These are phyloP conservation scores for Trifolium pratense DNA, from an alignment of 306 rosid species.

Conservation along the genomic window DNA sequence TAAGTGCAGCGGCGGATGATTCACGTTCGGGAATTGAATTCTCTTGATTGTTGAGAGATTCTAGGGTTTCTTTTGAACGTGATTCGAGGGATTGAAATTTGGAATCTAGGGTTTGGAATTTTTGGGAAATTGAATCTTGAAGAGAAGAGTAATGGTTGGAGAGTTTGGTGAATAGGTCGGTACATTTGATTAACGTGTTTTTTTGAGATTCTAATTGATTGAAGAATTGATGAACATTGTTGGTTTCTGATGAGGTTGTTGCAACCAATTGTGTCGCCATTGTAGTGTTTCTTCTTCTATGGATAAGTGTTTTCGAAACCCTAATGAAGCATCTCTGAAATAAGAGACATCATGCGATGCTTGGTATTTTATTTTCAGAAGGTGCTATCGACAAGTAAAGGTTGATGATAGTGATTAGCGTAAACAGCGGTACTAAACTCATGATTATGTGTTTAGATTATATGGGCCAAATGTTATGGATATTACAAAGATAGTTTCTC, in stretches of 20 bases:
- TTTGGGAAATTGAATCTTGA: slow-evolving; percentile 55
- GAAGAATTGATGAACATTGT: slow-evolving; percentile 62
- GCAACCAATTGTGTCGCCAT: slow-evolving; percentile 62
- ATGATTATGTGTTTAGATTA: no score
- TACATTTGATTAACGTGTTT: slow-evolving; percentile 56
- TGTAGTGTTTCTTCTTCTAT: not conserved
- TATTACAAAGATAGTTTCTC: no score
- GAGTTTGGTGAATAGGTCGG: slow-evolving; percentile 58
- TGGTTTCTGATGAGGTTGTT: slow-evolving; percentile 35
- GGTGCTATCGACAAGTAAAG: not conserved
- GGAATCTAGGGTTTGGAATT: slow-evolving; percentile 65
- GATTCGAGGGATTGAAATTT: slow-evolving; percentile 59
- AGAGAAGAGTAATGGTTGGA: slow-evolving; percentile 59
- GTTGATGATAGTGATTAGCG: not conserved
- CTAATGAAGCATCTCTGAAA: slow-evolving; percentile 7
- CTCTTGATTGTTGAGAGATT: slow-evolving; percentile 58
- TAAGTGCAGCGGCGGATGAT: slow-evolving; percentile 57
- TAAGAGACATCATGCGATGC: slow-evolving; percentile 14
- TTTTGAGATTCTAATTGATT: slow-evolving; percentile 63
- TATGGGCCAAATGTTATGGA: not conserved
- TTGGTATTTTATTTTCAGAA: not conserved
- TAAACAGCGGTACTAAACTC: not conserved
- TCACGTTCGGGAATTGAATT: slow-evolving; percentile 64
- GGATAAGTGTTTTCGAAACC: slow-evolving; percentile 27
- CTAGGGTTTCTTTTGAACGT: slow-evolving; percentile 49